These are phyloP conservation scores for Calendula officinalis DNA, from an alignment of 129 eudicot species.

Conservation along the genomic window DNA sequence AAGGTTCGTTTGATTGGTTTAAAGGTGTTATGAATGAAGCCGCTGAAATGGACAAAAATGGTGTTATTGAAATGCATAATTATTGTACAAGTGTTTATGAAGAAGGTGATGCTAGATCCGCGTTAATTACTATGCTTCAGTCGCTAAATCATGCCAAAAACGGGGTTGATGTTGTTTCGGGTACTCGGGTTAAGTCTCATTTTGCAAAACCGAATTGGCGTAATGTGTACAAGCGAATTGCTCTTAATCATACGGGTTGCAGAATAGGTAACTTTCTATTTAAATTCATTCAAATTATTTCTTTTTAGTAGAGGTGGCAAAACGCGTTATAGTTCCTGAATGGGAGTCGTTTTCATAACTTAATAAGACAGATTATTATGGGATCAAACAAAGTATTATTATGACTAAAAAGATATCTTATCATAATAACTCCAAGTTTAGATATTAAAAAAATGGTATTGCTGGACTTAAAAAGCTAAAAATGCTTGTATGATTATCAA, in stretches of 20 bases:
- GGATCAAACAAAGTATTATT: slow-evolving; percentile 10
- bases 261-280: slow-evolving; percentile 55
- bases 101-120: slow-evolving; percentile 85
- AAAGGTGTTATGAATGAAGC: slow-evolving; percentile 87
- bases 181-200: slow-evolving; percentile 81
- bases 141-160: slow-evolving; percentile 71
- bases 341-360: slow-evolving; percentile 20
- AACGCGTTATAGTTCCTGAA: slow-evolving; percentile 27
- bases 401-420: slow-evolving; percentile 19
- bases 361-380: background rate
- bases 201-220: slow-evolving; percentile 86
- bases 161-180: slow-evolving; percentile 83
- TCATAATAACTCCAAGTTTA: slow-evolving; percentile 21
- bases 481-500: slow-evolving; percentile 19
- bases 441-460: slow-evolving; percentile 2
- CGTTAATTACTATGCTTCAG: slow-evolving; percentile 75
- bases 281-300: background rate
- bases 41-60: slow-evolving; percentile 63
- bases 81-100: slow-evolving; percentile 85
- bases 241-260: slow-evolving; percentile 55
- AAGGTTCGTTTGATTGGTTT: slow-evolving; percentile 92
- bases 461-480: slow-evolving; percentile 22
- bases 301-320: slow-evolving; percentile 1
- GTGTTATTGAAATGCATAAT: slow-evolving; percentile 85
- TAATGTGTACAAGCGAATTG: slow-evolving; percentile 60